These are phyloP conservation scores for Colletotrichum eremochloae DNA, from an alignment of 2,329 filamentous ascomycete species.

Conservation along the genomic window DNA sequence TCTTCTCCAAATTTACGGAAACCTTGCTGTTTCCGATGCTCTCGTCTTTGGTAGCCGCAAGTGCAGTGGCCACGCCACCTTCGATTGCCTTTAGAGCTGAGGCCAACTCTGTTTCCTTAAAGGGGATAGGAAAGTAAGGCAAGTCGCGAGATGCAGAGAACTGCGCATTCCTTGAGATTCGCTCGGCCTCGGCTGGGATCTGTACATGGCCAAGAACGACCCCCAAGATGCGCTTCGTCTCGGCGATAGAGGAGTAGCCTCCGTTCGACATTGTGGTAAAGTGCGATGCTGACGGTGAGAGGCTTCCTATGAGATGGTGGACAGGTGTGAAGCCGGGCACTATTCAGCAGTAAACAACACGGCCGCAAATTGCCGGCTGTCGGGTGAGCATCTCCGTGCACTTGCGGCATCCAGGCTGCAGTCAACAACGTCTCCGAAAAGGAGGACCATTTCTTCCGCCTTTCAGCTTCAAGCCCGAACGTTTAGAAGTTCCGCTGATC, in stretches of 20 bases:
- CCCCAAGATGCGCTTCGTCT: conserved; percentile 46
- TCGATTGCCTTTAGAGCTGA: conserved; percentile 61
- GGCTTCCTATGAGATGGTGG: neutral
- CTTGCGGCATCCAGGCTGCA: neutral
- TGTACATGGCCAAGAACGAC: conserved; percentile 49
- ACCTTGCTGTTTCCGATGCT: conserved; percentile 43
- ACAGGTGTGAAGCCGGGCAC: neutral
- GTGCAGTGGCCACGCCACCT: conserved; percentile 49
- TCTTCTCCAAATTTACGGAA: conserved; percentile 54
- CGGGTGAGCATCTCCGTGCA: neutral
- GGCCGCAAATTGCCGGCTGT: neutral
- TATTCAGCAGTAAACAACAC: neutral
- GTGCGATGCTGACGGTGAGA: neutral
- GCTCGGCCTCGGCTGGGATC: conserved; percentile 47
- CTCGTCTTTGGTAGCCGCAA: conserved; percentile 48
- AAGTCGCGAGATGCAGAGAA: conserved; percentile 53
- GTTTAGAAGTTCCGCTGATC: neutral
- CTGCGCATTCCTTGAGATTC: conserved; percentile 45
- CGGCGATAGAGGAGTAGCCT: conserved; percentile 47
- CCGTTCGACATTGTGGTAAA: conserved; percentile 17
- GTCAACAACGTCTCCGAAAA: neutral
- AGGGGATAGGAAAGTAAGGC: conserved; percentile 61
- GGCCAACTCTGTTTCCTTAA: conserved; percentile 60
- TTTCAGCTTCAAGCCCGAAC: neutral
- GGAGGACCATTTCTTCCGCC: conserved; percentile 9